These are phyloP conservation scores for Periconia sp. DNA, from an alignment of 2,329 filamentous ascomycete genomes.

Conservation along the genomic window DNA sequence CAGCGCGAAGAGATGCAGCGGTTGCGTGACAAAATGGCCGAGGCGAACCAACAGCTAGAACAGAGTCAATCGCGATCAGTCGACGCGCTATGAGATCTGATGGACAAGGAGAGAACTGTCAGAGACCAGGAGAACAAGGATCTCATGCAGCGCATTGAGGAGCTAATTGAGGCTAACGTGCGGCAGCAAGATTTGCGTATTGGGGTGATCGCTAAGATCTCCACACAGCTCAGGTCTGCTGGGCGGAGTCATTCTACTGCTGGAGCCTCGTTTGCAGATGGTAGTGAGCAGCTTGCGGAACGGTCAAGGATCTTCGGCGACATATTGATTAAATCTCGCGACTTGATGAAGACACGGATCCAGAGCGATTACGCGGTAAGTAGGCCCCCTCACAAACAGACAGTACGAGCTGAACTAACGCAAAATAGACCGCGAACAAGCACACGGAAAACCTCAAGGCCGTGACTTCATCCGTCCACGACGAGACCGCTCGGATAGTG, in stretches of 20 bases:
- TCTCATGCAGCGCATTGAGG: slow-evolving; percentile 76
- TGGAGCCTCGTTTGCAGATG: slow-evolving; percentile 69
- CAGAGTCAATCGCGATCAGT: slow-evolving; percentile 72
- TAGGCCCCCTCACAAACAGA: slow-evolving; percentile 13
- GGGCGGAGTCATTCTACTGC: slow-evolving; percentile 69
- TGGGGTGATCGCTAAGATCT: slow-evolving; percentile 67
- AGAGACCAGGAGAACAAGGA: slow-evolving; percentile 75
- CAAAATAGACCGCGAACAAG: slow-evolving; percentile 69
- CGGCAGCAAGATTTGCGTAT: slow-evolving; percentile 74
- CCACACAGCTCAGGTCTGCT: slow-evolving; percentile 68
- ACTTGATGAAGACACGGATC: slow-evolving; percentile 79
- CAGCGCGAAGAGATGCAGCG: slow-evolving; percentile 79
- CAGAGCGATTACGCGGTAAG: slow-evolving; percentile 84
- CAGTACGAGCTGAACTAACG: slow-evolving; percentile 25
- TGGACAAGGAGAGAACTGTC: slow-evolving; percentile 77
- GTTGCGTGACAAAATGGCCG: slow-evolving; percentile 73
- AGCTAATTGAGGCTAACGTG: slow-evolving; percentile 76
- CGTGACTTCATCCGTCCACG: slow-evolving; percentile 85
- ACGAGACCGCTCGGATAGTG: slow-evolving; percentile 86
- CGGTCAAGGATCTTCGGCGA: slow-evolving; percentile 73
- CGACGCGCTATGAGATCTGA: slow-evolving; percentile 67
- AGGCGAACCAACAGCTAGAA: slow-evolving; percentile 71
- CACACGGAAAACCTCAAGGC: slow-evolving; percentile 83
- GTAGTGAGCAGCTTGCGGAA: slow-evolving; percentile 76
- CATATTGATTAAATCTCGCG: slow-evolving; percentile 73